Percentiles rank a stretch among this genome's conserved stretches.
These are phyloP conservation scores for Saccharomycopsis guyanensis DNA, from an alignment of 805 yeast species.

Conservation along the genomic window DNA sequence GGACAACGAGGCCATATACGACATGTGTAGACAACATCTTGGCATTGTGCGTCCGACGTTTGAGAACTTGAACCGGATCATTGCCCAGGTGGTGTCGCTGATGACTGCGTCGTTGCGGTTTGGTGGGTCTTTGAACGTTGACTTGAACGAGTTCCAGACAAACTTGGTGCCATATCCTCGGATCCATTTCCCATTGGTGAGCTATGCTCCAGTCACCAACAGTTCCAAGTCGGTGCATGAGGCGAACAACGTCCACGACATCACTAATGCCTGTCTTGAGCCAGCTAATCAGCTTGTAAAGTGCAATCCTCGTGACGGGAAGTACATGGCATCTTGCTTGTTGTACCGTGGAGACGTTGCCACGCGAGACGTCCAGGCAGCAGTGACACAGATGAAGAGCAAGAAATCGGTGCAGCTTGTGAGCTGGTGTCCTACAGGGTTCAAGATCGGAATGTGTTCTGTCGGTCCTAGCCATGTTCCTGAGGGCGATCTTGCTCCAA, in stretches of 20 bases:
- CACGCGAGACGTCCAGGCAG: constrained; percentile 93
- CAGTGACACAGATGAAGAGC: constrained; percentile 90
- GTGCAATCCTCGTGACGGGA: constrained; percentile 95
- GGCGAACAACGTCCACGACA: constrained; percentile 88
- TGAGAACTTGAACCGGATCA: constrained; percentile 78
- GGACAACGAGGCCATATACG: constrained; percentile 97
- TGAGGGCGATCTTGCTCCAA: constrained; percentile 83
- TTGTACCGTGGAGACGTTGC: constrained; percentile 98
- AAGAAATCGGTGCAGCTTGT: constrained; percentile 95
- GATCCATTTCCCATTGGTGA: constrained; percentile 97
- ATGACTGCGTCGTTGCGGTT: constrained; percentile 96
- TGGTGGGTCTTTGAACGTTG: constrained; percentile 95
- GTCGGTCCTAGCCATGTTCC: constrained; percentile 92
- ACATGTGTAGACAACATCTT: constrained; percentile 92
- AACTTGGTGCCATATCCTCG: constrained; percentile 98
- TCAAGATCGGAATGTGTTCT: constrained; percentile 97
- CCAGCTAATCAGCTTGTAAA: constrained; percentile 98
- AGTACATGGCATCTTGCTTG: constrained; percentile 97
- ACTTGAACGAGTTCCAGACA: constrained; percentile 96
- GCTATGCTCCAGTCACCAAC: constrained; percentile 93
- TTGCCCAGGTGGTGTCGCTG: constrained; percentile 96
- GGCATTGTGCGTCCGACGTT: constrained; percentile 90
- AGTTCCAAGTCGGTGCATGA: constrained; percentile 89
- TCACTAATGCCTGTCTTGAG: constrained; percentile 96
- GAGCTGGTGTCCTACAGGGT: constrained; percentile 99